phyloP scores from a whole-genome alignment of 495 filamentous ascomycete genomes.

The Friedmanniomyces endolithicus region DNA sequence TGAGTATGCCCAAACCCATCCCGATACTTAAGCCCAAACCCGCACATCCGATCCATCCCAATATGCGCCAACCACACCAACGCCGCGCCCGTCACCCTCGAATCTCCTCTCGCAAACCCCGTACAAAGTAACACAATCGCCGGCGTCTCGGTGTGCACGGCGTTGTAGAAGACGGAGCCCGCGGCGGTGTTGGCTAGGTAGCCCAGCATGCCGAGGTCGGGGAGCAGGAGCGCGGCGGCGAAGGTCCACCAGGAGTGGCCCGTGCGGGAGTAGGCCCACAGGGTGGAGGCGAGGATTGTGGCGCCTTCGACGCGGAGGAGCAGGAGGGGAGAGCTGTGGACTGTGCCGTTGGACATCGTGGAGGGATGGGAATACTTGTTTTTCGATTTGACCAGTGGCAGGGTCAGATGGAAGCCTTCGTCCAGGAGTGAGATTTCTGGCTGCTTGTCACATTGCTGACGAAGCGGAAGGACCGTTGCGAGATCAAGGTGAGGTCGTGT shows the following conservation, averaged over 20 bases:
- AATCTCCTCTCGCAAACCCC: neutral
- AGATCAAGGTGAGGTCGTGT: too few relatives aligned
- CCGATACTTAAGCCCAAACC: neutral
- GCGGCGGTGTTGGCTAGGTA: neutral
- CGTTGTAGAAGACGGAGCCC: neutral
- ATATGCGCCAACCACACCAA: neutral
- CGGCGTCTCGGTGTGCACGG: conserved; percentile 2
- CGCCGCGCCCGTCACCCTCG: neutral
- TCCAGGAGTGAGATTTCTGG: too few relatives aligned
- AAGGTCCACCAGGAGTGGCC: neutral
- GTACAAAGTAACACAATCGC: neutral
- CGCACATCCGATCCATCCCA: neutral
- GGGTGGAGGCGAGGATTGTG: neutral
- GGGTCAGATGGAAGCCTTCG: too few relatives aligned
- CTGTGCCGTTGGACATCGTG: neutral
- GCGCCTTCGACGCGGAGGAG: neutral
- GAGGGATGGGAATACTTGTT: neutral
- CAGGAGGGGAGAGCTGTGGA: neutral
- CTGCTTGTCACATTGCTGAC: too few relatives aligned
- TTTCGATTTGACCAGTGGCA: too few relatives aligned
- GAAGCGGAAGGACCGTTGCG: too few relatives aligned
- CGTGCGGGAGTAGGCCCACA: neutral
- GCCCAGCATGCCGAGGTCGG: conserved; percentile 2
- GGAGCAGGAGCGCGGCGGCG: neutral
- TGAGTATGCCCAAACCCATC: neutral